These are phyloP conservation scores for Lanmaoa pseudosensibilis DNA, from an alignment of 768 basidiomycete species.

Conservation along the genomic window DNA sequence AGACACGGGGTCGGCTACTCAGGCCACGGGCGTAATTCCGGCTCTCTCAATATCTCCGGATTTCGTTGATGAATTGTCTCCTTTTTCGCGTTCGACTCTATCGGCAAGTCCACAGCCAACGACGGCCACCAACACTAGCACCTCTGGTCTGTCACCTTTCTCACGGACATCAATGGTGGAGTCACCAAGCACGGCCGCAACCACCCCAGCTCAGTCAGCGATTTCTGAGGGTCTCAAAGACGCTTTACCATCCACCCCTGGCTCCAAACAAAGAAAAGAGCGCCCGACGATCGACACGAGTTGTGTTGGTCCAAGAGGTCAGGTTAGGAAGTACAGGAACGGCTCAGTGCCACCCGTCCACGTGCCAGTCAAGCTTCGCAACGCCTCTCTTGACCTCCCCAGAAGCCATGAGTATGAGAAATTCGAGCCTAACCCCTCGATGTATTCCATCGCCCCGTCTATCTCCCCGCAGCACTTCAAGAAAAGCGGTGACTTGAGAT, in stretches of 20 bases:
- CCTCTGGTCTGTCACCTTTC: slow-evolving; percentile 28
- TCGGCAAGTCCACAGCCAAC: slow-evolving; percentile 27
- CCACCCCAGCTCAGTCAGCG: slow-evolving; percentile 29
- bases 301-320: slow-evolving; percentile 32
- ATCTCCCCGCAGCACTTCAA: slow-evolving; percentile 24
- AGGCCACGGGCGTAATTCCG: slow-evolving; percentile 14
- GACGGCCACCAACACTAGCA: slow-evolving; percentile 27
- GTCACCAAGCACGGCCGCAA: slow-evolving; percentile 27
- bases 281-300: slow-evolving; percentile 35
- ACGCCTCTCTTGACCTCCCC: slow-evolving; percentile 32
- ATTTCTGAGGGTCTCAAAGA: slow-evolving; percentile 17
- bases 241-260: slow-evolving; percentile 13
- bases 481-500: slow-evolving; percentile 23
- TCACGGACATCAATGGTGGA: slow-evolving; percentile 27
- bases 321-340: slow-evolving; percentile 33
- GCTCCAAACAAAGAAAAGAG: slow-evolving; percentile 27
- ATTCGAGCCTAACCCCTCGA: slow-evolving; percentile 30
- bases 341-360: slow-evolving; percentile 34
- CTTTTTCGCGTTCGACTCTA: slow-evolving; percentile 17
- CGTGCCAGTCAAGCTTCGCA: slow-evolving; percentile 30
- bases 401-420: slow-evolving; percentile 24
- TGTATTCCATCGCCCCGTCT: slow-evolving; percentile 33
- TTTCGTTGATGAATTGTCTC: slow-evolving; percentile 23
- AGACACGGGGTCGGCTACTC: slow-evolving; percentile 28
- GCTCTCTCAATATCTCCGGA: slow-evolving; percentile 14